Conservation (phyloP, 768 basidiomycete species). For the Amanita polypyramis region DNA sequence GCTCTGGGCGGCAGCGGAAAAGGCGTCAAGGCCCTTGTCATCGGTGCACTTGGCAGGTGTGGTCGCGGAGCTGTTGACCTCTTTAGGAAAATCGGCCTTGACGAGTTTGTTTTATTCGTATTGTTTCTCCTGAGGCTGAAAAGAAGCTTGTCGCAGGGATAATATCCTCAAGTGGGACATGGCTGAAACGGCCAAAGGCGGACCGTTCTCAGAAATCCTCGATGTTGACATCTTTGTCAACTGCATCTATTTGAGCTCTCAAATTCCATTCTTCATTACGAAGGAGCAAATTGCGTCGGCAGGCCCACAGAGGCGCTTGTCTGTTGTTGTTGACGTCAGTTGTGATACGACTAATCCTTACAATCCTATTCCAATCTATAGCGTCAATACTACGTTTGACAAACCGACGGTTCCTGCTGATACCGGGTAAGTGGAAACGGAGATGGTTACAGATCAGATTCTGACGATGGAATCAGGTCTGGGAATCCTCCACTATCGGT, state of each 20-base stretch:
- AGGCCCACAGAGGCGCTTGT: constrained; percentile 55
- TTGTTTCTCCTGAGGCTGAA: not conserved
- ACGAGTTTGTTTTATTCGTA: constrained; percentile 55
- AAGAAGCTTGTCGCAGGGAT: constrained; percentile 37
- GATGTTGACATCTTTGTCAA: constrained; percentile 98
- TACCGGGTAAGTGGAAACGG: constrained; percentile 48
- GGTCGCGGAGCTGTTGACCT: constrained; percentile 92
- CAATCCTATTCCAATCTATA: constrained; percentile 96
- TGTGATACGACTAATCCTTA: constrained; percentile 99
- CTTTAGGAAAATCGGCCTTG: constrained; percentile 91
- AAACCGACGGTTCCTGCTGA: constrained; percentile 85
- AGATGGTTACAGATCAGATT: constrained; percentile 5
- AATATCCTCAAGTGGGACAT: constrained; percentile 98
- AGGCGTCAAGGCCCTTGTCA: constrained; percentile 80
- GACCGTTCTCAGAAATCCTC: constrained; percentile 91
- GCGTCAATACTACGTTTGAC: constrained; percentile 86
- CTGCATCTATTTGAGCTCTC: constrained; percentile 92
- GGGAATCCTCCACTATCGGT: constrained; percentile 68
- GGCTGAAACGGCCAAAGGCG: constrained; percentile 92
- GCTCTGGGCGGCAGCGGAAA: constrained; percentile 59
- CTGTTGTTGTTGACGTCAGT: constrained; percentile 91
- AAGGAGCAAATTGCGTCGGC: constrained; percentile 60
- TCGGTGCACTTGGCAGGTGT: constrained; percentile 92
- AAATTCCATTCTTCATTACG: constrained; percentile 78
- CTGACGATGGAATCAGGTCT: constrained; percentile 25